phyloP scores from a whole-genome alignment of 2,329 filamentous ascomycete genomes.

The Botrytis cinerea region DNA sequence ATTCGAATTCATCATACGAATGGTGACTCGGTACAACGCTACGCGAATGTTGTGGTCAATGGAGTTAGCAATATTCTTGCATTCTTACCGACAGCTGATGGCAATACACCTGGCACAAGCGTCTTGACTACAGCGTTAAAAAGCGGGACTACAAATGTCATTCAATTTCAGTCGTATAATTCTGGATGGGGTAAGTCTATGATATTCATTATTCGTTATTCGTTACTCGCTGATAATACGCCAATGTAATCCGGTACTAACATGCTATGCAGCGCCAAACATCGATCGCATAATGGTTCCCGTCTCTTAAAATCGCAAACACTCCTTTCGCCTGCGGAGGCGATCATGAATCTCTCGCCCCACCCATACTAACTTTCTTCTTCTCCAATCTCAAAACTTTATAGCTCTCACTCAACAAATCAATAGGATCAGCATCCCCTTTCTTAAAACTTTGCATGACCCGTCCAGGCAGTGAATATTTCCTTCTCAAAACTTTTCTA shows the following conservation, averaged over 20 bases:
- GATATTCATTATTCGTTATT: background rate
- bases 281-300: conserved; percentile 58
- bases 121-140: conserved; percentile 52
- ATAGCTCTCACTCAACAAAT: conserved; percentile 35
- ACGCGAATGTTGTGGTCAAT: conserved; percentile 58
- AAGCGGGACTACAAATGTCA: conserved; percentile 49
- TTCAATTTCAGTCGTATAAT: conserved; percentile 49
- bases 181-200: conserved; percentile 45
- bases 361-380: conserved; percentile 4
- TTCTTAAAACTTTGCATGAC: conserved; percentile 31
- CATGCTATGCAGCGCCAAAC: conserved; percentile 47
- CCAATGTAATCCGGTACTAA: conserved; percentile 23
- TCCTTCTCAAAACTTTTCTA: conserved; percentile 28
- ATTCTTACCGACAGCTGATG: conserved; percentile 53
- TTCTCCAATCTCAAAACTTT: conserved; percentile 25
- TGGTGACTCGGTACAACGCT: conserved; percentile 54
- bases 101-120: conserved; percentile 49
- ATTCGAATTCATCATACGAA: conserved; percentile 59
- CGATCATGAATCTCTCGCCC: background rate
- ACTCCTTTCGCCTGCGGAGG: background rate
- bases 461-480: conserved; percentile 31
- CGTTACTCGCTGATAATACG: background rate
- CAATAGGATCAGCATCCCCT: conserved; percentile 26
- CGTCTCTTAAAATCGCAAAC: conserved; percentile 37
- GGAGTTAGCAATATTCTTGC: conserved; percentile 53